phyloP scores from a whole-genome alignment of 2,329 filamentous ascomycete species.

The Ascochyta clinopodiicola region DNA sequence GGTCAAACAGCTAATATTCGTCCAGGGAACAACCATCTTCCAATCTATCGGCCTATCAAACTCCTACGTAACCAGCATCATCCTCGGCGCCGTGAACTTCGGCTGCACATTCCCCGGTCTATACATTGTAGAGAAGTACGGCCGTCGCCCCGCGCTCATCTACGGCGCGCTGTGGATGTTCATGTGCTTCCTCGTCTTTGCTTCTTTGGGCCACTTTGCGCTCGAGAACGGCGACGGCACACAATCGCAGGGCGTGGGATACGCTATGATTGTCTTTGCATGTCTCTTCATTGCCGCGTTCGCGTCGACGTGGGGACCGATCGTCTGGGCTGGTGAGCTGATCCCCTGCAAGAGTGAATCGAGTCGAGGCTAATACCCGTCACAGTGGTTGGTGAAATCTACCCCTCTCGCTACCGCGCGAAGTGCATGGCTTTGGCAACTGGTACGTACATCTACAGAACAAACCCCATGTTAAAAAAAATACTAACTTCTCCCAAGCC shows the following conservation, averaged over 20 bases:
- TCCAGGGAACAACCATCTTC: constrained; percentile 57
- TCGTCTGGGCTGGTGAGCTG: constrained; percentile 65
- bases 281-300: constrained; percentile 72
- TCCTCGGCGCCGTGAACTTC: constrained; percentile 58
- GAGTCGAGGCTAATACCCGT: neutral
- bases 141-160: constrained; percentile 55
- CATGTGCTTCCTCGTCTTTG: constrained; percentile 65
- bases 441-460: constrained; percentile 3
- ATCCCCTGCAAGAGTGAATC: neutral
- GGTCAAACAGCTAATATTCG: neutral
- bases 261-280: constrained; percentile 70
- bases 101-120: constrained; percentile 56
- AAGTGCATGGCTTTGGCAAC: constrained; percentile 55
- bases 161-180: constrained; percentile 57
- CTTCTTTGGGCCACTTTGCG: constrained; percentile 55
- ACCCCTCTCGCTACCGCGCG: constrained; percentile 62
- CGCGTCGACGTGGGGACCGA: constrained; percentile 73
- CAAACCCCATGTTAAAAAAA: too few species aligned
- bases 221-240: constrained; percentile 43
- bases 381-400: constrained; percentile 67
- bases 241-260: constrained; percentile 56
- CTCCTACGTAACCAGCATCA: constrained; percentile 56
- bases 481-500: constrained; percentile 20
- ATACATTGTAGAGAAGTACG: constrained; percentile 56
- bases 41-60: constrained; percentile 49